Conservation (phyloP, 2,329 filamentous ascomycete species). For the Exophiala aquamarina region DNA sequence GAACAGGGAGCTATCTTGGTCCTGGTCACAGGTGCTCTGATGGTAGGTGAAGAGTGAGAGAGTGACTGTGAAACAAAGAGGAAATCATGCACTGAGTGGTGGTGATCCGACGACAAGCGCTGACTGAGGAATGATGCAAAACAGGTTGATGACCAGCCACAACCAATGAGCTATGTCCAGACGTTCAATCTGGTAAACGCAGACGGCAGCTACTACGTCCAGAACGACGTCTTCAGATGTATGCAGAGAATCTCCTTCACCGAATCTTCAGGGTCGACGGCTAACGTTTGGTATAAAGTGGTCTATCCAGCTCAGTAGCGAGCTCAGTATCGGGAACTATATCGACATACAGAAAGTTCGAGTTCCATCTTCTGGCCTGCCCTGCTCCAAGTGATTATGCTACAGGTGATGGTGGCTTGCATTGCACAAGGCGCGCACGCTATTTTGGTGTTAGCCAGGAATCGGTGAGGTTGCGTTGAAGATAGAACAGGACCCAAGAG, state of each 20-base stretch:
- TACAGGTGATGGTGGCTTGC: neutral
- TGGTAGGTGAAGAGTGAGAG: constrained; percentile 67
- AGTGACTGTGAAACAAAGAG: neutral
- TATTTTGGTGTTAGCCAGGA: neutral
- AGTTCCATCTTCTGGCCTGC: too few relatives aligned
- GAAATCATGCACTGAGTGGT: neutral
- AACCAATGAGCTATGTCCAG: constrained; percentile 89
- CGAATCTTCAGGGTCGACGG: neutral
- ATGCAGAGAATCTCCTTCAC: constrained; percentile 1
- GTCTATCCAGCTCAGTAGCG: constrained; percentile 19
- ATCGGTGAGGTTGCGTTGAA: neutral
- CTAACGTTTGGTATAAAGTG: constrained; percentile 18
- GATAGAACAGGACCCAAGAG: constrained; percentile 1
- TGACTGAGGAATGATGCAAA: constrained; percentile 14
- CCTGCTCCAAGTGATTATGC: too few relatives aligned
- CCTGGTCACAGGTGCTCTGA: constrained; percentile 80
- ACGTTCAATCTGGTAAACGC: constrained; percentile 80
- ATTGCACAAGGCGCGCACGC: constrained; percentile 12
- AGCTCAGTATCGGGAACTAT: too few relatives aligned
- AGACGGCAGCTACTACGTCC: constrained; percentile 75
- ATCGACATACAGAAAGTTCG: too few relatives aligned
- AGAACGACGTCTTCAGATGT: constrained; percentile 78
- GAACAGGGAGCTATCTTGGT: constrained; percentile 71
- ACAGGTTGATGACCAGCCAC: constrained; percentile 81
- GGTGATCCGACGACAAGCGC: too few relatives aligned